Evolutionary conservation across 805 yeast species (phyloP), one percentile per base, ranked within the genome.

Genomic region (Ogataea methanolica): DNA sequence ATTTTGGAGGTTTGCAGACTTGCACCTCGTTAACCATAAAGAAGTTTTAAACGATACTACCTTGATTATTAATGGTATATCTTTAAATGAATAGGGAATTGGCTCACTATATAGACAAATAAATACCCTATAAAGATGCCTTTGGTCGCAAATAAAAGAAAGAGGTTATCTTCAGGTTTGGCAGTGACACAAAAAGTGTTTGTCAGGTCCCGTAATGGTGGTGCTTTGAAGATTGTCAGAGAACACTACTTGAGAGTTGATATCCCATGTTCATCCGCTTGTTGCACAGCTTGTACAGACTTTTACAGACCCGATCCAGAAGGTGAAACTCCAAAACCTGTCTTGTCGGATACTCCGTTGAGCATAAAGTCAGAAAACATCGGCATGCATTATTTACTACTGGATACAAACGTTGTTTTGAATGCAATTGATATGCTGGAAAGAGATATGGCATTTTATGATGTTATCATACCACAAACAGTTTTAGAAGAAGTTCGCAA

Each of bases 211-310:
- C 77, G 94, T 58, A 82, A 85, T 52, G 98, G 98, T 9, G 83
- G 84, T 40, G 97, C 97, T 5, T 76, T 90, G 34, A 92, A 94
- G 64, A 78, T 94, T 26, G 96, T 92, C 9, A 76, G 97, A 55
- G 99, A 94, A 63, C 99, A 92, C 66, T 94, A 94, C 62, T 71
- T 94, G 48, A 78, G 99, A 65, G 80, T 79, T 45, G 99, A 94
- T 67, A 89, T 94, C 43, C 96, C 97, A 17, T 94, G 99, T 67
- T 81, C 84, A 45, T 88, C 96, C 2, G 73, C 70, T 53, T 70
- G 78, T 1, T 94, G 99, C 67, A 59, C 68, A 9, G 62, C 59
- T 34, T 94, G 99, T 66, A 67, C 71, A 12, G 68, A 68, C 23
- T 70, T 74, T 31, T 69, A 79, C 14, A 75, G 78, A 41, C 76